Evolutionary conservation across 164 flowering plant species (phyloP), one percentile per base, ranked within the genome.

Genomic region (Stephania cephalantha): DNA sequence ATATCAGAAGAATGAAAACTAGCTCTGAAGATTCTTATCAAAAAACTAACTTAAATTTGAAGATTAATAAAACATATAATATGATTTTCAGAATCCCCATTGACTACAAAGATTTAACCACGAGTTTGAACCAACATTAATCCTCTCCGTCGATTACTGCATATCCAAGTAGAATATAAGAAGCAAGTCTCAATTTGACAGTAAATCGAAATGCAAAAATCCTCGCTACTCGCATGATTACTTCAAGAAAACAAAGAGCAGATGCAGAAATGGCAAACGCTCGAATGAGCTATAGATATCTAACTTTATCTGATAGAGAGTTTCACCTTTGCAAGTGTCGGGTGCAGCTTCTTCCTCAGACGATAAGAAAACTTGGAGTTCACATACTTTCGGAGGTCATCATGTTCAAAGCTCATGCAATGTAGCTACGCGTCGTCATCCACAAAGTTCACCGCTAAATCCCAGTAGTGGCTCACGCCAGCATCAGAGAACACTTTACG

Each of bases 391-490:
- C 35, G 3, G 35, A 31, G 35, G 35, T 3, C 35, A 31, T 31
- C 35, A 31, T 31, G 22, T 61, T 15, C n/a, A 61, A 5, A 61
- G 25, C 0, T 61, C 65, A 61, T 61, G 1, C 8, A 61, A 5
- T 22, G 2, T 18, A 58, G 22, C 79, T 61, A 85, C 5, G 78
- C 48, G 52, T 86, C 73, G 66, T 90, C 97, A 4, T 86, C 65
- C 20, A 22, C 44, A 72, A 83, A 91, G 73, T 90, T 91, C 17
- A 85, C 84, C 0, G 97, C 89, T 20, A 90, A 86, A 78, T 93
- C 97, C 99, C 99, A 95, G 78, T 93, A 95, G 79, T 95, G 98
- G 71, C 65, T 87, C 61, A 95, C 98, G 22, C 99, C 99, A 68
- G 95, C 95, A 89, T 95, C 99, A 52, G 90, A 68, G 55, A 91